phyloP scores from a whole-genome alignment of 169 alveolate genomes.

The Plasmodium cynomolgi region DNA sequence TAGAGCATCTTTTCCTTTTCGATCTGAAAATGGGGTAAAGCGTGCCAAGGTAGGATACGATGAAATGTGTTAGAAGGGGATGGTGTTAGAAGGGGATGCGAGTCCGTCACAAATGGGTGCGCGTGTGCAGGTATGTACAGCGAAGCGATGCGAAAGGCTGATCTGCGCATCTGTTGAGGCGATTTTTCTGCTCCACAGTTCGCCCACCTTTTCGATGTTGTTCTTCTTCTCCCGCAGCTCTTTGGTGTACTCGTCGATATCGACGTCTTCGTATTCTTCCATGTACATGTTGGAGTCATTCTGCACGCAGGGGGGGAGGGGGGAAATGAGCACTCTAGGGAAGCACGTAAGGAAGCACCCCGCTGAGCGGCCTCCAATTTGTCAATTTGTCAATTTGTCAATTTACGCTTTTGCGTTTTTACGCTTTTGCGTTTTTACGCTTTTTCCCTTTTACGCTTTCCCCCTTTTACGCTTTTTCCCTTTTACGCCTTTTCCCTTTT shows the following conservation, averaged over 20 bases:
- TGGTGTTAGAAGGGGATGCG: not conserved
- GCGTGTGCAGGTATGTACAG: not conserved
- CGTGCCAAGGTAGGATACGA: not conserved
- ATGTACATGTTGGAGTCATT: constrained; percentile 59
- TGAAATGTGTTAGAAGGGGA: not conserved
- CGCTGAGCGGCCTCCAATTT: not conserved
- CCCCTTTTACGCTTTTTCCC: too few species aligned
- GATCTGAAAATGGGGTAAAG: constrained; percentile 21
- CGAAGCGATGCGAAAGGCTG: not conserved
- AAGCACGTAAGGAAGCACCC: not conserved
- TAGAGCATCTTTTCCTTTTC: constrained; percentile 55
- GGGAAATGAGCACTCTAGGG: not conserved
- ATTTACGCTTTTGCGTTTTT: not conserved
- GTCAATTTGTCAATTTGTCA: not conserved
- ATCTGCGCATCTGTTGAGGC: not conserved
- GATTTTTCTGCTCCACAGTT: not conserved
- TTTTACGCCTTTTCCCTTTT: too few species aligned
- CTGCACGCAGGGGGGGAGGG: not conserved
- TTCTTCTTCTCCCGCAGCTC: constrained; percentile 42
- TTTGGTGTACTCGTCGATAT: constrained; percentile 54
- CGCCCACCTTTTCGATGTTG: constrained; percentile 14
- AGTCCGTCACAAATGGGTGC: not conserved
- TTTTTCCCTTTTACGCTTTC: too few species aligned
- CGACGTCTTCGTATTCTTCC: constrained; percentile 70
- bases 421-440: too few species aligned